These are phyloP conservation scores for Auricularia sp. DNA, from an alignment of 768 basidiomycete species.

Conservation along the genomic window DNA sequence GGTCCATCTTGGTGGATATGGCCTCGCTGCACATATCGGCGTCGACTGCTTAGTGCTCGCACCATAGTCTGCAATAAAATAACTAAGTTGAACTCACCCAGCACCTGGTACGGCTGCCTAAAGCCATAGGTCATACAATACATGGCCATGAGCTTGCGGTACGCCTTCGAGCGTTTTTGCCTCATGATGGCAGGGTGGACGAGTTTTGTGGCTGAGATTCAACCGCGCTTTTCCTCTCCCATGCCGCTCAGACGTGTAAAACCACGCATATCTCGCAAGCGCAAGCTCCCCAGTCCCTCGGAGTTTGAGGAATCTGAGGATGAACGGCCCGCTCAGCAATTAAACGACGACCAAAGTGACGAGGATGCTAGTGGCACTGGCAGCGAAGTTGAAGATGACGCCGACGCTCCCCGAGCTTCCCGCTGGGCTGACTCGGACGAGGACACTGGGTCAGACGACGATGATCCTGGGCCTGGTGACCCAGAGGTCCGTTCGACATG, in stretches of 20 bases:
- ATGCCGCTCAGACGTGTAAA: not conserved
- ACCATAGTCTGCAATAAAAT: conserved; percentile 5
- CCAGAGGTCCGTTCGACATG: not conserved
- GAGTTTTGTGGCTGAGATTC: not conserved
- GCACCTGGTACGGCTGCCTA: conserved; percentile 85
- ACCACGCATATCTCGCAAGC: not conserved
- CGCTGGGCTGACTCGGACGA: conserved; percentile 50
- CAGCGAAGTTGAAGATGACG: conserved; percentile 19
- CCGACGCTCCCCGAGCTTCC: conserved; percentile 46
- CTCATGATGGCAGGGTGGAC: conserved; percentile 47
- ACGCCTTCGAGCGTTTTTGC: conserved; percentile 90
- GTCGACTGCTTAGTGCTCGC: conserved; percentile 46
- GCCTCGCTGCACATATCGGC: conserved; percentile 70
- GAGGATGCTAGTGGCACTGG: conserved; percentile 4
- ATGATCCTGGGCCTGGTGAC: not conserved
- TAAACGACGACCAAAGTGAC: not conserved
- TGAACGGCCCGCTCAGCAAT: not conserved
- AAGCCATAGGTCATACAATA: conserved; percentile 85
- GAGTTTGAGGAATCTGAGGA: too few relatives aligned
- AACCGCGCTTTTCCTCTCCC: not conserved
- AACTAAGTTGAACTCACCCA: conserved; percentile 40
- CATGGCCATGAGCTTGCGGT: conserved; percentile 86
- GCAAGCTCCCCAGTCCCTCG: not conserved
- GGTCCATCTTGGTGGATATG: conserved; percentile 59
- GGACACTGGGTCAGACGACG: conserved; percentile 5